These are phyloP conservation scores for Syncephalastrum monosporum DNA, from an alignment of 371 early-diverging fungal species.

Conservation along the genomic window DNA sequence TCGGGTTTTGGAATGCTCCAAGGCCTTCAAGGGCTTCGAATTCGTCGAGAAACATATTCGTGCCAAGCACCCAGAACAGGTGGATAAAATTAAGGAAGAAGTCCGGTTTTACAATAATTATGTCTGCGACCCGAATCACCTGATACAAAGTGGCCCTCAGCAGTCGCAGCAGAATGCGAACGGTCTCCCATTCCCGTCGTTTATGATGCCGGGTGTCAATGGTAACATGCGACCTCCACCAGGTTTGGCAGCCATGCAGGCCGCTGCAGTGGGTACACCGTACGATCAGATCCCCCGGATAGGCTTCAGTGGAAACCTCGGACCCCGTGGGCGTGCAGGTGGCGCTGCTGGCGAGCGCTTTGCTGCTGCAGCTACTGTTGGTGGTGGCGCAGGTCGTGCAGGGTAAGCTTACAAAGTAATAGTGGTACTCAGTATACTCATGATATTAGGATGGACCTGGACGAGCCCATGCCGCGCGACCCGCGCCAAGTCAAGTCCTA, in stretches of 20 bases:
- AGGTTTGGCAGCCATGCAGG: slow-evolving; percentile 13
- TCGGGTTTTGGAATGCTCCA: slow-evolving; percentile 73
- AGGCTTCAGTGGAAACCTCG: slow-evolving; percentile 48
- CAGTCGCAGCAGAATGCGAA: slow-evolving; percentile 1
- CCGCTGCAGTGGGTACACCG: slow-evolving; percentile 55
- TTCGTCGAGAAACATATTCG: slow-evolving; percentile 93
- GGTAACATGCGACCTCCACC: slow-evolving; percentile 20
- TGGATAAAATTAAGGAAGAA: slow-evolving; percentile 58
- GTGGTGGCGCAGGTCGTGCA: slow-evolving; percentile 5
- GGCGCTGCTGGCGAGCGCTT: slow-evolving; percentile 10
- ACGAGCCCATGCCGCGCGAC: slow-evolving; percentile 48
- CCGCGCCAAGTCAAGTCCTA: slow-evolving; percentile 83
- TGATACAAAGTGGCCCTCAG: slow-evolving; percentile 40
- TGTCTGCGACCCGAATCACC: slow-evolving; percentile 77
- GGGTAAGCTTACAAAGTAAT: slow-evolving; percentile 5
- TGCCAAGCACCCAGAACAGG: slow-evolving; percentile 80
- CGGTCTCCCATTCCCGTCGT: slow-evolving; percentile 27
- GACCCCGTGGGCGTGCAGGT: slow-evolving; percentile 1
- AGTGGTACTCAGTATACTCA: neutral
- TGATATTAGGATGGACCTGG: slow-evolving; percentile 22
- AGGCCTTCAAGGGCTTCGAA: slow-evolving; percentile 92
- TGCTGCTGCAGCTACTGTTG: slow-evolving; percentile 6
- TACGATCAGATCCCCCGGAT: slow-evolving; percentile 70
- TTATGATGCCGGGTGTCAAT: slow-evolving; percentile 18
- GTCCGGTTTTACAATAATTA: slow-evolving; percentile 85